Base-by-base conservation (phyloP, 1,139 yeast species). In the Sugiyamaella japonica region DNA sequence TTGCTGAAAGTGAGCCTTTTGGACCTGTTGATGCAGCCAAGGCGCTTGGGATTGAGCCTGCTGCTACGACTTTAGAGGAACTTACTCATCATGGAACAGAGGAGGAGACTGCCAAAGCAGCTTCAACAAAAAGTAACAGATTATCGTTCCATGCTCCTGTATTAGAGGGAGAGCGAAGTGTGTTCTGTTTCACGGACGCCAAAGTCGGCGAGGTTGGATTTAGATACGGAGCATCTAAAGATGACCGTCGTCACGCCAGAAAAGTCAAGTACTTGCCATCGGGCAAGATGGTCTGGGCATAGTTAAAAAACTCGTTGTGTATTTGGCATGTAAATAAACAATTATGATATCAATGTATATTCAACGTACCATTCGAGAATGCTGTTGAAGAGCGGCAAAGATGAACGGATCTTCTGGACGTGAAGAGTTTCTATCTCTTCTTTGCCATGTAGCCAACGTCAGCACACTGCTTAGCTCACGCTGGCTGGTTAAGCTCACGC, bases 21-120 rank as follows among this genome's bases (percentile, higher is more conserved):
- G 97, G 97, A 4, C 96, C 98, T 7, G 80, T 90, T 7, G 98
- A 93, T 68, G 97, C 99, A n/a, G 97, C 99, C 50, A 76, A 83
- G 58, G 80, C 87, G 44, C 82, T 89, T 63, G 90, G 81, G 46
- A 78, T 91, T 61, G 93, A 89, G 68, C 95, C 96, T 17, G 97
- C 98, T 41, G 80, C 83, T 52, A 83, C 79, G 45, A 86, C 95
- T 3, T 77, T 89, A 63, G 82, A 83, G 62, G 80, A 80, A 65
- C 78, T 89, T 60, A 46, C 50, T 23, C 50, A 41, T 10, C 81
- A 83, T 60, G 76, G 79, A 50, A 79, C 80, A 47, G 68, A 58
- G n/a, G 59, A 53, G 10, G 56, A 57, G 4, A 56, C 56, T 13
- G 44, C 57, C 32, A 40, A 39, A 46, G 16, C 48, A 28, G 32